Percentiles rank a stretch among this genome's conserved stretches.
These are phyloP conservation scores for Eucalyptus guilfoylei DNA, from an alignment of 345 rosid species.

Conservation along the genomic window DNA sequence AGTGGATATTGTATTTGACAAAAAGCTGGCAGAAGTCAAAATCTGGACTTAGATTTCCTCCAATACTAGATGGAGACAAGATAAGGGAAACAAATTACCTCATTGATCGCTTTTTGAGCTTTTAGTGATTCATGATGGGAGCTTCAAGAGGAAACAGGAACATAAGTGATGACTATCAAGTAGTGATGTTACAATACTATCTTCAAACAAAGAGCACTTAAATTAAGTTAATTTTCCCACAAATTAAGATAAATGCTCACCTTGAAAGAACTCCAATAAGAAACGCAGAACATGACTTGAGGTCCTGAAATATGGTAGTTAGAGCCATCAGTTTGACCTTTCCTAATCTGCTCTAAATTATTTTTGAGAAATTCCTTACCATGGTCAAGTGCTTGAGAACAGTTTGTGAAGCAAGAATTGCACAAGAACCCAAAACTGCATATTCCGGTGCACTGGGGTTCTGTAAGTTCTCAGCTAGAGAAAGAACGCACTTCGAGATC, in stretches of 20 bases:
- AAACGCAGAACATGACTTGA: constrained; percentile 67
- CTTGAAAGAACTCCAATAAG: constrained; percentile 86
- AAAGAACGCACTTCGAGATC: constrained; percentile 77
- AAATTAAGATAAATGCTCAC: constrained; percentile 15
- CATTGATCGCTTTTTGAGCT: constrained; percentile 88
- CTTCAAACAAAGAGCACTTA: not conserved
- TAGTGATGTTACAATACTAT: not conserved
- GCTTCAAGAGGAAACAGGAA: constrained; percentile 23
- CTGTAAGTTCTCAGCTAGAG: constrained; percentile 56
- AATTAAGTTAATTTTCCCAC: not conserved
- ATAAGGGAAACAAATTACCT: constrained; percentile 38
- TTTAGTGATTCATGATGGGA: constrained; percentile 93
- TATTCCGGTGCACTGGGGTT: constrained; percentile 56
- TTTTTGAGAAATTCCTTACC: constrained; percentile 28
- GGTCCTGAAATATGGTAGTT: constrained; percentile 53
- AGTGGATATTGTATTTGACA: constrained; percentile 95
- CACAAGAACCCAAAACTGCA: constrained; percentile 89
- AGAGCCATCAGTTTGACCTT: constrained; percentile 11
- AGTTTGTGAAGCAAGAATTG: constrained; percentile 82
- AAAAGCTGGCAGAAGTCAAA: constrained; percentile 57
- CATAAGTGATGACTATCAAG: not conserved
- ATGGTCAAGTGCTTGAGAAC: constrained; percentile 88
- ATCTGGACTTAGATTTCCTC: not conserved
- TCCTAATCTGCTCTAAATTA: not conserved
- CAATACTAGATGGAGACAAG: not conserved